Evolutionary conservation across 2,329 filamentous ascomycete species (phyloP), one percentile per base, ranked within the genome.

Genomic region (Alternaria metachromatica): DNA sequence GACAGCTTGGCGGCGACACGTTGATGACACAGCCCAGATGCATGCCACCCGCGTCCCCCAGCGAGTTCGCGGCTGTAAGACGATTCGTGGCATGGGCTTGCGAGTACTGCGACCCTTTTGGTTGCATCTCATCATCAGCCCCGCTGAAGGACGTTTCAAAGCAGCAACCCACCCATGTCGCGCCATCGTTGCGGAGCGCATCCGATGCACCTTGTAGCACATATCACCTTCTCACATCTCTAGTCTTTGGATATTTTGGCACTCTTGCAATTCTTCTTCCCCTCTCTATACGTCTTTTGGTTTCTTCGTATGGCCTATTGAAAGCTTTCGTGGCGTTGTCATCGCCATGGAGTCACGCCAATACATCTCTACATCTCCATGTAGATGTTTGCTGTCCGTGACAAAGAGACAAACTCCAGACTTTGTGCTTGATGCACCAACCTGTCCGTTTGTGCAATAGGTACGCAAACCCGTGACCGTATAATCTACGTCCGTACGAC

Each of bases 121-220:
- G 76, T 78, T 72, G 72, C 75, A 77, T 74, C 55, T 37, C 73
- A 69, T 76, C 58, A n/a, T 61, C 55, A 61, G 61, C 57, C 57
- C 58, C 64, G 62, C 72, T 70, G 59, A 66, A 62, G 67, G 66
- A 67, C 63, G 76, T 78, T 77, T 78, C 75, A 77, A 55, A 65
- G 63, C 59, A 45, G 54, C 50, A 60, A 55, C 55, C 45, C 45
- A 70, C 59, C 69, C 72, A 58, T 69, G 69, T 63, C 63, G 55
- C 60, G 21, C 64, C 61, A 54, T 61, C 28, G 56, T 46, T 57
- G 55, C 65, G 66, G 64, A 64, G 63, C 62, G 65, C 62, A 57
- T 49, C 57, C 48, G 46, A 57, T 55, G 60, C 57, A 55, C 21
- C 37, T 28, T 30, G 57, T 51, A 13, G 49, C 62, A 55, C 71